Evolutionary conservation across 257 asterid species (phyloP).

Genomic region (Osmanthus fragrans): DNA sequence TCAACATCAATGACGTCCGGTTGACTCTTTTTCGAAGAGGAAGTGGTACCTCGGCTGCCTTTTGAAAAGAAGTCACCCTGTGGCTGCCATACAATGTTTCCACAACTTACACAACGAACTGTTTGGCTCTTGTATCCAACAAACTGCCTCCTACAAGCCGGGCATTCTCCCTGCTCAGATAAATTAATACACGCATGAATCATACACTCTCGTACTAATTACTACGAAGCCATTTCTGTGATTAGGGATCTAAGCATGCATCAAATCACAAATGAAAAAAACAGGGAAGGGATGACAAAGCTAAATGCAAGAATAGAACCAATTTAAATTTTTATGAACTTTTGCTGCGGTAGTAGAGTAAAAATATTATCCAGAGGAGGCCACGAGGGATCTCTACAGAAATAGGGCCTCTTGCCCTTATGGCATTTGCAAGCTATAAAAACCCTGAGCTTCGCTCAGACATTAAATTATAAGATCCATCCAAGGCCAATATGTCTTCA

Average conservation of each 20-base stretch:
- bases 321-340: not conserved
- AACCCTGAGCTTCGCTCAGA: not conserved
- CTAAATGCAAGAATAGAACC: not conserved
- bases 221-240: slow-evolving; percentile 2
- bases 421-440: not conserved
- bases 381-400: not conserved
- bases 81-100: slow-evolving; percentile 94
- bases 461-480: not conserved
- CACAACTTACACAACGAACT: slow-evolving; percentile 78
- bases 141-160: slow-evolving; percentile 85
- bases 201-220: not conserved
- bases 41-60: slow-evolving; percentile 55
- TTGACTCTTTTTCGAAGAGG: slow-evolving; percentile 64
- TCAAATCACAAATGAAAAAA: not conserved
- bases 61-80: slow-evolving; percentile 61
- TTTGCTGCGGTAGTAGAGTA: not conserved
- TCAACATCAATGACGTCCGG: slow-evolving; percentile 90
- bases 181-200: slow-evolving; percentile 11
- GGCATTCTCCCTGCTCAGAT: slow-evolving; percentile 84
- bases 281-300: not conserved
- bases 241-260: slow-evolving; percentile 10
- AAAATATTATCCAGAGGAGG: not conserved
- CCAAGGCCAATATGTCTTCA: not conserved
- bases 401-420: not conserved
- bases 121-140: slow-evolving; percentile 85